Conservation (phyloP, 306 rosid species). For the Senna siamea region DNA sequence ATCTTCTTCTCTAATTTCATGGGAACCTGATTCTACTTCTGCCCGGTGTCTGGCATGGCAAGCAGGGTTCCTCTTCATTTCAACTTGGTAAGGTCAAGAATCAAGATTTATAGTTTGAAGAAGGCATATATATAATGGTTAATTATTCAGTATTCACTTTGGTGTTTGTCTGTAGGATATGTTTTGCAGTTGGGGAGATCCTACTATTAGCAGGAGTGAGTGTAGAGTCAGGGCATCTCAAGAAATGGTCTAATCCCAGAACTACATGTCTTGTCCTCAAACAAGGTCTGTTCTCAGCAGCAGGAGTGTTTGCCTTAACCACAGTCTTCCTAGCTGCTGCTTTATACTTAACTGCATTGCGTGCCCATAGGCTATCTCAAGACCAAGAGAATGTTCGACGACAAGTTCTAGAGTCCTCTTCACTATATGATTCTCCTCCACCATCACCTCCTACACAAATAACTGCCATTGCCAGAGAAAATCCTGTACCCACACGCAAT, state of each 20-base stretch:
- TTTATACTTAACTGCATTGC: slow-evolving; percentile 67
- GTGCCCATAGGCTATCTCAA: slow-evolving; percentile 60
- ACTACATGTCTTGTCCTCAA: slow-evolving; percentile 54
- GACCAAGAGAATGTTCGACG: slow-evolving; percentile 55
- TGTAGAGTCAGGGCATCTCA: slow-evolving; percentile 85
- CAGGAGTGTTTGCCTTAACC: slow-evolving; percentile 73
- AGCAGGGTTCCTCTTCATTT: slow-evolving; percentile 75
- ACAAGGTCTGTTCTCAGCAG: slow-evolving; percentile 76
- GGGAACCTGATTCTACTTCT: slow-evolving; percentile 68
- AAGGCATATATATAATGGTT: too few relatives aligned
- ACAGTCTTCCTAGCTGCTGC: slow-evolving; percentile 81
- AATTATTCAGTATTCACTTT: not conserved
- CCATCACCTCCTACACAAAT: slow-evolving; percentile 57
- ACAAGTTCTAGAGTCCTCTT: slow-evolving; percentile 62
- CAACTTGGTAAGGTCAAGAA: slow-evolving; percentile 56
- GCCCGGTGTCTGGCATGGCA: slow-evolving; percentile 65
- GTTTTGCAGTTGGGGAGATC: slow-evolving; percentile 88
- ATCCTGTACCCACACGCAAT: slow-evolving; percentile 54
- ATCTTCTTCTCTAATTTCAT: slow-evolving; percentile 57
- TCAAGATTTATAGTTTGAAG: too few relatives aligned
- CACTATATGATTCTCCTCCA: slow-evolving; percentile 70
- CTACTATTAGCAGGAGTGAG: slow-evolving; percentile 70
- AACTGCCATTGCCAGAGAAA: slow-evolving; percentile 61
- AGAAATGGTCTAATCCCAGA: slow-evolving; percentile 71
- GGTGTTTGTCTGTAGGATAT: slow-evolving; percentile 56